Evolutionary conservation across 306 rosid species (phyloP).

Genomic region (Macrotyloma uniflorum): DNA sequence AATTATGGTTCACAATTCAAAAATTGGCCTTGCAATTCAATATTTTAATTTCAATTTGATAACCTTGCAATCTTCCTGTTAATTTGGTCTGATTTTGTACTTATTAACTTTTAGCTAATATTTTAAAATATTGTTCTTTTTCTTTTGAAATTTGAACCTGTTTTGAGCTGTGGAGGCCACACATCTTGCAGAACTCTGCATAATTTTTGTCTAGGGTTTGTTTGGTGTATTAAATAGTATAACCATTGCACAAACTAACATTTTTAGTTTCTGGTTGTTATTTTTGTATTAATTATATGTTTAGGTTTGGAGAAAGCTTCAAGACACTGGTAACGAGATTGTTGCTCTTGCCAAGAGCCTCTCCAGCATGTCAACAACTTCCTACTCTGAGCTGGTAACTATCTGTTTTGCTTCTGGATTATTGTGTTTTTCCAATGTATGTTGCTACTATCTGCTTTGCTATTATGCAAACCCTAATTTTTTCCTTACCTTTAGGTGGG

Average conservation of each 20-base stretch:
- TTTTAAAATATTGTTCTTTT: background rate
- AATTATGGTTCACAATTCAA: background rate
- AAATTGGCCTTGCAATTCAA: background rate
- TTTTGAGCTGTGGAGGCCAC: background rate
- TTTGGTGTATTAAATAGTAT: background rate
- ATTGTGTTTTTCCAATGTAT: constrained; percentile 4
- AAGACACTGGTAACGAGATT: constrained; percentile 61
- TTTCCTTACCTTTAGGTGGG: constrained; percentile 52
- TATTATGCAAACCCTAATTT: constrained; percentile 26
- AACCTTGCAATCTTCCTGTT: background rate
- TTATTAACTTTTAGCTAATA: background rate
- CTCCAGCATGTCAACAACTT: constrained; percentile 63
- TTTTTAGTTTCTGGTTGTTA: background rate
- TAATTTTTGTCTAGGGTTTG: background rate
- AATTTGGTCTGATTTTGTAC: background rate
- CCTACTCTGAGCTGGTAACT: constrained; percentile 65
- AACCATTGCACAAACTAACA: background rate
- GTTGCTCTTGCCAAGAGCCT: constrained; percentile 74
- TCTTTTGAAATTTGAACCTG: background rate
- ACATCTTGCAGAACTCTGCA: background rate
- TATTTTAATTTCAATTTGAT: background rate
- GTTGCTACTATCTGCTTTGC: constrained; percentile 18
- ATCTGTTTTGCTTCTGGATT: background rate
- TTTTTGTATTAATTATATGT: constrained; percentile 25
- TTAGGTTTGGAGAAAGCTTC: constrained; percentile 86